These are phyloP conservation scores for Talaromyces pinophilus DNA, from an alignment of 2,329 filamentous ascomycete species.

Conservation along the genomic window DNA sequence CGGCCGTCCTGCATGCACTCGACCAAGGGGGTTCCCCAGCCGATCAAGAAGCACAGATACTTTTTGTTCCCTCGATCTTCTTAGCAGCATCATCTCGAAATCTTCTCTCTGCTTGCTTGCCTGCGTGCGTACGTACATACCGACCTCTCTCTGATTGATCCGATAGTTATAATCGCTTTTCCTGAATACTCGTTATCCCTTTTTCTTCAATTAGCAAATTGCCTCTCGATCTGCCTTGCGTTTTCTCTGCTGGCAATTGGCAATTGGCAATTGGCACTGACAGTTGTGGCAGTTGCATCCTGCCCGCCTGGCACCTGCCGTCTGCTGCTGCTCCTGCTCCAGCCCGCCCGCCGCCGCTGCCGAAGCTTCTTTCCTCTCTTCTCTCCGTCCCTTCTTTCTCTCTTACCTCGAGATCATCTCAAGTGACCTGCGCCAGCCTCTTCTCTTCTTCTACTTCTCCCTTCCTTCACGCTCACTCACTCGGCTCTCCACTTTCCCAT, in stretches of 20 bases:
- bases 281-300: conserved; percentile 17
- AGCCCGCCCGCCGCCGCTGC: conserved; percentile 16
- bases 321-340: conserved; percentile 11
- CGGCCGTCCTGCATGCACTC: conserved; percentile 18
- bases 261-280: conserved; percentile 16
- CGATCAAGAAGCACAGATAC: conserved; percentile 12
- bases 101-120: neutral
- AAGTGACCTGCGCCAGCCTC: conserved; percentile 3
- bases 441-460: conserved; percentile 9
- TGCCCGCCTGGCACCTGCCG: conserved; percentile 8
- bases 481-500: conserved; percentile 4
- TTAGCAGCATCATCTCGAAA: neutral
- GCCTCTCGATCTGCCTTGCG: conserved; percentile 23
- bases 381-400: conserved; percentile 3
- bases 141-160: neutral
- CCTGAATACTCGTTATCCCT: neutral
- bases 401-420: conserved; percentile 9
- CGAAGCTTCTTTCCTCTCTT: conserved; percentile 17
- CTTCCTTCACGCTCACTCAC: conserved; percentile 4
- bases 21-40: conserved; percentile 20
- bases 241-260: conserved; percentile 15
- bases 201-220: neutral
- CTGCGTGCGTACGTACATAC: neutral
- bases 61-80: neutral
- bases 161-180: neutral